Evolutionary conservation across 176 grass and related monocot species (phyloP), one percentile per base, ranked within the genome.

Genomic region (Rhynchospora breviuscula): DNA sequence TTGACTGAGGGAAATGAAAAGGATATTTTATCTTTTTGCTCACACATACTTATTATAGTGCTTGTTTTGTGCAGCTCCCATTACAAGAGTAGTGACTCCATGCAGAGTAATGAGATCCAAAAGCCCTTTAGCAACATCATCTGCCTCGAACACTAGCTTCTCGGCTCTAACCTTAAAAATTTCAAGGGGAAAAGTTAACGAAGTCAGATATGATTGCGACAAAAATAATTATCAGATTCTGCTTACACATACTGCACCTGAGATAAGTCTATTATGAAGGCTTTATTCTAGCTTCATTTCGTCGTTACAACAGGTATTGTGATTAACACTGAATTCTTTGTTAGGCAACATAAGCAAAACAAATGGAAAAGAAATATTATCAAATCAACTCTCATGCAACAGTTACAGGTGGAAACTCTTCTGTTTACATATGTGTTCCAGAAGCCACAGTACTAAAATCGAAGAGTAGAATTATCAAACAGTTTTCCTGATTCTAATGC

Each of bases 1-100:
- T 76, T 54, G 72, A 76, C 6, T 17, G 10, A 54, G 46, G 19
- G 1, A 76, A 80, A 62, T 62, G 17, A 71, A 13, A n/a, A 63
- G 47, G 44, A 80, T 35, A 15, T 22, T 62, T 12, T 79, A 71
- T 47, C 53, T 11, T 76, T 76, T 10, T 53, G 22, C 49, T 76
- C 47, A 31, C 10, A 17, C 72, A 53, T 54, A 76, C 72, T 15
- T 54, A 29, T 22, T 76, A 76, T 64, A 77, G 48, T 64, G 12
- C 49, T 59, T 79, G 56, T 52, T 67, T 84, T 78, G 46, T 58
- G 48, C 59, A 77, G 81, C 73, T 25, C 61, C 75, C 63, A 53
- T 79, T 74, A 56, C 59, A 79, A 82, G 59, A 64, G 43, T 67
- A 49, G 79, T 64, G 79, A 82, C 48, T 64, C 63, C 60, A 67